A percentile compares a stretch with the other conserved stretches of the same genome.
Evolutionary conservation across 192 early-diverging fungal genomes (phyloP).

Genomic region (Chytriomyces hyalinus): DNA sequence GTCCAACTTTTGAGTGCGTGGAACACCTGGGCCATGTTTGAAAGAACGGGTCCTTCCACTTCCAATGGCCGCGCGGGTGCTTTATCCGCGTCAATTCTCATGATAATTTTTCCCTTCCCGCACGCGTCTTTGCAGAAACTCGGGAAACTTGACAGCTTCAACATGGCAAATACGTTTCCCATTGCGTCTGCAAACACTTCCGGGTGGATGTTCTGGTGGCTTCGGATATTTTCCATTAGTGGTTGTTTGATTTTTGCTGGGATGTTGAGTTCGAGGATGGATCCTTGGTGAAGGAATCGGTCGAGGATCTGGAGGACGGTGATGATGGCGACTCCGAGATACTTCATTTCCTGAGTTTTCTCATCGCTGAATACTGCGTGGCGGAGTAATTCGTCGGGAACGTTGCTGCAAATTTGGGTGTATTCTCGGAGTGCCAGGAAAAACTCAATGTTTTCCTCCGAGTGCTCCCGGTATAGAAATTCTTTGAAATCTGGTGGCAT

Average conservation of each 20-base stretch:
- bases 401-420: constrained; percentile 2
- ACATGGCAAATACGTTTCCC: constrained; percentile 34
- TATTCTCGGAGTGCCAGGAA: constrained; percentile 20
- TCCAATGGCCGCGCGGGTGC: too few relatives aligned
- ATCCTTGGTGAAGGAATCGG: constrained; percentile 6
- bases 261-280: constrained; percentile 40
- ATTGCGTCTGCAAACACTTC: constrained; percentile 40
- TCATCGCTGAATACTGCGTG: too few relatives aligned
- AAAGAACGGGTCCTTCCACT: too few relatives aligned
- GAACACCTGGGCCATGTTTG: too few relatives aligned
- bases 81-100: too few relatives aligned
- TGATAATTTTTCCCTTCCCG: constrained; percentile 1
- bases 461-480: constrained; percentile 21
- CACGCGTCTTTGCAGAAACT: constrained; percentile 39
- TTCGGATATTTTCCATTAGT: constrained; percentile 17
- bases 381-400: neutral
- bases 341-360: too few relatives aligned
- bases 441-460: constrained; percentile 34
- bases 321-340: neutral
- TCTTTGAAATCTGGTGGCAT: constrained; percentile 14
- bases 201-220: constrained; percentile 28
- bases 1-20: too few relatives aligned
- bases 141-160: constrained; percentile 41
- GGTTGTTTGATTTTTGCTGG: constrained; percentile 32
- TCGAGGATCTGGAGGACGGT: constrained; percentile 16